Conservation (phyloP, 805 yeast genomes). For the Soucietia sequanensis region DNA sequence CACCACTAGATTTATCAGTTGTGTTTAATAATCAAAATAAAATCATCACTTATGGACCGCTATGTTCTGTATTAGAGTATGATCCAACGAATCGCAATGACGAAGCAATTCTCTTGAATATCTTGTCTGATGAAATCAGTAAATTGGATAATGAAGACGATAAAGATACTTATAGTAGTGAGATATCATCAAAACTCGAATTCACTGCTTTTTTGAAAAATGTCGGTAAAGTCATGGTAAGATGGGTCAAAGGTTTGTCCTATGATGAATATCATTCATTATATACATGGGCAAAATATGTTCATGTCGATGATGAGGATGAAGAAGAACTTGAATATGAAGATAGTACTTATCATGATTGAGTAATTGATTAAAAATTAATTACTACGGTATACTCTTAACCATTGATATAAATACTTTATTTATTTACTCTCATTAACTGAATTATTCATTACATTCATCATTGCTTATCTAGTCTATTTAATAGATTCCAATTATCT, state of each 20-base stretch:
- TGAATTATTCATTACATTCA: too few relatives aligned
- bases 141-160: constrained; percentile 1
- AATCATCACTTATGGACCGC: constrained; percentile 11
- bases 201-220: not conserved
- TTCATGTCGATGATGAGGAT: constrained; percentile 4
- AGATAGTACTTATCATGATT: too few relatives aligned
- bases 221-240: not conserved
- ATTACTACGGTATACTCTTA: too few relatives aligned
- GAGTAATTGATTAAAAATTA: too few relatives aligned
- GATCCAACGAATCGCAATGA: constrained; percentile 3
- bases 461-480: not conserved
- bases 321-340: constrained; percentile 1
- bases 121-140: constrained; percentile 15
- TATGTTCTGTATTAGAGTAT: constrained; percentile 11
- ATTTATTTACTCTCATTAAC: too few relatives aligned
- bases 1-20: too few relatives aligned
- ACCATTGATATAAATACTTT: too few relatives aligned
- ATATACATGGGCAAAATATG: constrained; percentile 17
- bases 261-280: constrained; percentile 6
- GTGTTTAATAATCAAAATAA: not conserved
- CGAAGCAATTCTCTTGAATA: constrained; percentile 14
- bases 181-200: not conserved
- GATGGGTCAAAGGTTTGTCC: not conserved
- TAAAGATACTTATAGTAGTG: too few relatives aligned
- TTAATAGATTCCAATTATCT: not conserved